Conservation (phyloP, 2,329 filamentous ascomycete genomes). For the Stachybotrys echinatus region DNA sequence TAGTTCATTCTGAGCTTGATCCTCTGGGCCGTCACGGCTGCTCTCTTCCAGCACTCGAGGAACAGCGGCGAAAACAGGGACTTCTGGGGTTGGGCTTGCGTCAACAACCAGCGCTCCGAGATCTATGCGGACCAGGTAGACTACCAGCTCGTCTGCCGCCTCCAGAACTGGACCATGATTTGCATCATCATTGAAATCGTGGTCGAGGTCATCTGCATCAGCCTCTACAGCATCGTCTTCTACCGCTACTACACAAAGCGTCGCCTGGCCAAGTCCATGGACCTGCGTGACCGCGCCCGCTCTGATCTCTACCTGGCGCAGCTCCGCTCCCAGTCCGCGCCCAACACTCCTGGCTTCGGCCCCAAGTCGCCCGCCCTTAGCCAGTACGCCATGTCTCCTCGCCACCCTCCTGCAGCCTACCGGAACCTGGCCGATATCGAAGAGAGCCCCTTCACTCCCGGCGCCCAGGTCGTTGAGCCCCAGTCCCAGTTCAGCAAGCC, state of each 20-base stretch:
- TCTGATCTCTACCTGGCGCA: slow-evolving; percentile 92
- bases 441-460: slow-evolving; percentile 47
- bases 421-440: slow-evolving; percentile 42
- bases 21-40: slow-evolving; percentile 87
- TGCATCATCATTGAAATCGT: slow-evolving; percentile 97
- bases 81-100: slow-evolving; percentile 98
- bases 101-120: slow-evolving; percentile 74
- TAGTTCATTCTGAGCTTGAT: slow-evolving; percentile 83
- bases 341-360: slow-evolving; percentile 87
- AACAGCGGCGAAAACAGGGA: slow-evolving; percentile 70
- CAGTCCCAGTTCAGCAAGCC: slow-evolving; percentile 53
- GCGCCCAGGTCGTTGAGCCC: slow-evolving; percentile 52
- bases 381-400: slow-evolving; percentile 51
- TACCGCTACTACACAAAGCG: slow-evolving; percentile 98
- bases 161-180: slow-evolving; percentile 90
- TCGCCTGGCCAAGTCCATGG: slow-evolving; percentile 94
- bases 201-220: slow-evolving; percentile 84
- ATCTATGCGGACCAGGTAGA: slow-evolving; percentile 77
- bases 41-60: slow-evolving; percentile 73
- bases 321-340: slow-evolving; percentile 78
- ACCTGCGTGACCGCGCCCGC: slow-evolving; percentile 86
- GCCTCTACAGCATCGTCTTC: slow-evolving; percentile 91
- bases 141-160: slow-evolving; percentile 85
- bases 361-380: slow-evolving; percentile 54
- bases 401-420: slow-evolving; percentile 54